Conservation (phyloP, 2,329 filamentous ascomycete species). For the Fusarium sp. region DNA sequence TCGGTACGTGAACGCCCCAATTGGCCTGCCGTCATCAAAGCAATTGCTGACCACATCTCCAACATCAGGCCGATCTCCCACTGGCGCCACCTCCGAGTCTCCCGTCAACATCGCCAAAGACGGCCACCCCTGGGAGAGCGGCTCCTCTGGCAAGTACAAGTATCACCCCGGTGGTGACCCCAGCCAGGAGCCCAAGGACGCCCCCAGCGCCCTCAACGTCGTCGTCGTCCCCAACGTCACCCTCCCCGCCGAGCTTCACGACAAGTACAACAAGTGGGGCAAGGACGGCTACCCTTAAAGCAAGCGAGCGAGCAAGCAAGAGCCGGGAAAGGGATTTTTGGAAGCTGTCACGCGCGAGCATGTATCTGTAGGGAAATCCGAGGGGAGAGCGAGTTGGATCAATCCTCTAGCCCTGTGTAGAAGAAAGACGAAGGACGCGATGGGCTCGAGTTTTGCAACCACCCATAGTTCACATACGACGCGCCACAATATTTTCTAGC, state of each 20-base stretch:
- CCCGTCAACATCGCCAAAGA: constrained; percentile 78
- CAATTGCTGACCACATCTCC: constrained; percentile 38
- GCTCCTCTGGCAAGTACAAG: constrained; percentile 74
- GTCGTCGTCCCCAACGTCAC: constrained; percentile 95
- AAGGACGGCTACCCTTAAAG: constrained; percentile 87
- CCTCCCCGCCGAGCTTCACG: constrained; percentile 92
- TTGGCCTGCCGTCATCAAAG: constrained; percentile 1
- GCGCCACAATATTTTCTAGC: constrained; percentile 37
- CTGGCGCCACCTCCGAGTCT: constrained; percentile 84
- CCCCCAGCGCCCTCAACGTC: constrained; percentile 93
- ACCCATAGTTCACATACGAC: constrained; percentile 41
- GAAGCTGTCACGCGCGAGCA: constrained; percentile 24
- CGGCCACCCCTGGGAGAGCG: constrained; percentile 93
- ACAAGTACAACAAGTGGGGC: constrained; percentile 99
- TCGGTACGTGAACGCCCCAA: constrained; percentile 66
- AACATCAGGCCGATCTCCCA: constrained; percentile 80
- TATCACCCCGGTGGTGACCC: constrained; percentile 89
- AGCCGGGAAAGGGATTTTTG: constrained; percentile 2
- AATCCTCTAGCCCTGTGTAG: constrained; percentile 34
- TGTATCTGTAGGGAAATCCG: constrained; percentile 20
- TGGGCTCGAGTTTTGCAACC: constrained; percentile 39
- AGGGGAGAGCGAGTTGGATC: constrained; percentile 23
- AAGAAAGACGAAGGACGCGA: constrained; percentile 33
- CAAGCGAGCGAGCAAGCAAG: background rate
- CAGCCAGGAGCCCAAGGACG: constrained; percentile 81